Evolutionary conservation across 1,139 yeast genomes (phyloP).

Genomic region (Yamadazyma oceani): DNA sequence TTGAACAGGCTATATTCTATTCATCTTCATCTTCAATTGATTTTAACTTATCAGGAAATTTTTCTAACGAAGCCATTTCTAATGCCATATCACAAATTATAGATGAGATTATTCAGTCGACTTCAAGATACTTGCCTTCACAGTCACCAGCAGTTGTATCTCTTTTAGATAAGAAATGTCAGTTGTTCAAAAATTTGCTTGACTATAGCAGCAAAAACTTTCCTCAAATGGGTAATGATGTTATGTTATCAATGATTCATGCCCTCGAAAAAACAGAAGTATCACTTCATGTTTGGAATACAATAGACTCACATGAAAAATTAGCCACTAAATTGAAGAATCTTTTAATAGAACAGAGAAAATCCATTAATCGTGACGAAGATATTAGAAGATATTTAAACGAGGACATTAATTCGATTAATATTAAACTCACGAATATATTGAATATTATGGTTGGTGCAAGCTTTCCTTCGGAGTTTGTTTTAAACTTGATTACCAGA

Average conservation of each 20-base stretch:
- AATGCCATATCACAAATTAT: constrained; percentile 51
- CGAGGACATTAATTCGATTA: constrained; percentile 31
- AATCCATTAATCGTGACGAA: constrained; percentile 7
- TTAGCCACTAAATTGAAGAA: constrained; percentile 13
- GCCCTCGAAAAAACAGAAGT: constrained; percentile 59
- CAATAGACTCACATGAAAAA: constrained; percentile 24
- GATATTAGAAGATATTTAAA: constrained; percentile 30
- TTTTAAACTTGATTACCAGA: constrained; percentile 33
- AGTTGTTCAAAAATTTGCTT: constrained; percentile 40
- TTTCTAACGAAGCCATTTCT: constrained; percentile 40
- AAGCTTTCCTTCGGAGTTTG: constrained; percentile 23
- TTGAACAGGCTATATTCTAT: constrained; percentile 80
- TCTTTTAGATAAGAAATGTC: constrained; percentile 25
- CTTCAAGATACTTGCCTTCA: constrained; percentile 35
- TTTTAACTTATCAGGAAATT: constrained; percentile 47
- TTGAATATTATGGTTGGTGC: constrained; percentile 20
- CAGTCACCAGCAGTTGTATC: constrained; percentile 29
- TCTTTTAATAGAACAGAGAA: constrained; percentile 10
- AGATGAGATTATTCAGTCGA: constrained; percentile 54
- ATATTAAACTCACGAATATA: constrained; percentile 34
- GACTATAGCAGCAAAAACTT: constrained; percentile 50
- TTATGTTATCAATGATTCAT: constrained; percentile 39
- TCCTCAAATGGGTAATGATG: constrained; percentile 27
- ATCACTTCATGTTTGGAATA: constrained; percentile 50
- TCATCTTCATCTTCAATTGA: constrained; percentile 51